These are phyloP conservation scores for Diaporthe vexans DNA, from an alignment of 2,329 filamentous ascomycete genomes.

Conservation along the genomic window DNA sequence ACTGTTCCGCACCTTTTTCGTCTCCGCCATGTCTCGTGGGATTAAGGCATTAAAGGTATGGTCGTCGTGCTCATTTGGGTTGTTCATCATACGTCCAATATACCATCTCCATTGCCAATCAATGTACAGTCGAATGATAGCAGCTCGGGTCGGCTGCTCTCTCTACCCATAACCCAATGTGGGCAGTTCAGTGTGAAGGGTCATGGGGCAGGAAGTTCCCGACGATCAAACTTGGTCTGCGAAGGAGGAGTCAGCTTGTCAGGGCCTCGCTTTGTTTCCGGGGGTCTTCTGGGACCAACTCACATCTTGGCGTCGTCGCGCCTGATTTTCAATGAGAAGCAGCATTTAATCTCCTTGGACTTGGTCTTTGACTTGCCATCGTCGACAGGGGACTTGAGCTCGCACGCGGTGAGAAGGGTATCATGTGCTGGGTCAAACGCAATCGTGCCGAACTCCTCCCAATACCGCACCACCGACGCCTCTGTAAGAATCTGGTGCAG, in stretches of 20 bases:
- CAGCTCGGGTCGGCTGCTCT: background rate
- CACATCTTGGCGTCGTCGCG: constrained; percentile 97
- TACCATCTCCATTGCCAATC: constrained; percentile 1
- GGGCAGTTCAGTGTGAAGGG: constrained; percentile 57
- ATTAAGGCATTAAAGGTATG: constrained; percentile 38
- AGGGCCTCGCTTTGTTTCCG: background rate
- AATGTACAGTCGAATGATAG: constrained; percentile 18
- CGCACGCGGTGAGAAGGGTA: constrained; percentile 93
- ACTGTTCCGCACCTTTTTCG: background rate
- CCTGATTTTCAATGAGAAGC: constrained; percentile 97
- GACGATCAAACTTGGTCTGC: constrained; percentile 91
- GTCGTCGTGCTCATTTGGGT: constrained; percentile 6
- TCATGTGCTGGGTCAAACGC: constrained; percentile 96
- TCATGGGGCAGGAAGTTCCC: constrained; percentile 96
- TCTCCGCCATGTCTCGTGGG: background rate
- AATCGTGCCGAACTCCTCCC: constrained; percentile 99
- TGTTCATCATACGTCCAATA: background rate
- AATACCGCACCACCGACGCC: constrained; percentile 95
- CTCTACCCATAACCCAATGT: background rate
- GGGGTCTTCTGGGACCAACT: constrained; percentile 54
- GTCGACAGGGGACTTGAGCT: constrained; percentile 81
- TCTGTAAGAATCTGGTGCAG: constrained; percentile 97
- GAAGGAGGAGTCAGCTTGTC: background rate
- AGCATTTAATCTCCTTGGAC: constrained; percentile 85
- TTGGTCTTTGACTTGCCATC: constrained; percentile 61